Conservation (phyloP, 768 basidiomycete genomes). For the Asterophora lycoperdoides region DNA sequence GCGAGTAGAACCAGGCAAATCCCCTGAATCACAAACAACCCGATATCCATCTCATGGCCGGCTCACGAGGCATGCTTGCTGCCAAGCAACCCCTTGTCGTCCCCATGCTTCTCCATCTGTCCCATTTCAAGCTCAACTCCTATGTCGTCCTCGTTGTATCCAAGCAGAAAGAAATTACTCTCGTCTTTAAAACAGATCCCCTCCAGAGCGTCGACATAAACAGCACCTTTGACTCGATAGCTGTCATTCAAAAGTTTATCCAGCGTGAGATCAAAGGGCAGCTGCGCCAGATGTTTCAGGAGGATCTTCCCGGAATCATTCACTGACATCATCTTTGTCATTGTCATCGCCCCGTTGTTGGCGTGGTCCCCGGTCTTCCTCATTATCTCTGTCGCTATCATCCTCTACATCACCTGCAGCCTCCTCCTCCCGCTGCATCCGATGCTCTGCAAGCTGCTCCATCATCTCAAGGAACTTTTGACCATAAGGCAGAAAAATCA, state of each 20-base stretch:
- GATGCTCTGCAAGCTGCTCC: slow-evolving; percentile 94
- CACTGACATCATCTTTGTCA: slow-evolving; percentile 69
- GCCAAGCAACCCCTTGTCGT: slow-evolving; percentile 95
- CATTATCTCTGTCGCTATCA: slow-evolving; percentile 44
- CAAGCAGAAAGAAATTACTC: slow-evolving; percentile 95
- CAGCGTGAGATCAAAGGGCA: slow-evolving; percentile 97
- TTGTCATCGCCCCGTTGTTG: slow-evolving; percentile 45
- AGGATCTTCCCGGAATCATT: slow-evolving; percentile 95
- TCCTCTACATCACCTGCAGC: slow-evolving; percentile 43
- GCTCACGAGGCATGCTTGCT: slow-evolving; percentile 84
- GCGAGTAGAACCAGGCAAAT: slow-evolving; percentile 81
- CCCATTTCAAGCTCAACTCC: slow-evolving; percentile 89
- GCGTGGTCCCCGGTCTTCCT: slow-evolving; percentile 26
- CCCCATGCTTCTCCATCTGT: slow-evolving; percentile 95
- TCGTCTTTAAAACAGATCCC: slow-evolving; percentile 99
- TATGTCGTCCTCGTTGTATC: slow-evolving; percentile 98
- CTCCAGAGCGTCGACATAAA: slow-evolving; percentile 97
- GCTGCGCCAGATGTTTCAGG: slow-evolving; percentile 95
- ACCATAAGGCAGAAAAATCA: too few relatives aligned
- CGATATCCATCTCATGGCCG: slow-evolving; percentile 82
- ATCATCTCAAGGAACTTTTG: slow-evolving; percentile 99
- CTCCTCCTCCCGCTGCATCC: slow-evolving; percentile 86
- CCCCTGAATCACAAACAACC: slow-evolving; percentile 91
- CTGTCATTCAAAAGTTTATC: slow-evolving; percentile 96
- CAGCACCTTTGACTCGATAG: slow-evolving; percentile 96